Evolutionary conservation across 768 basidiomycete species (phyloP).

Genomic region (Amanita pseudoporphyria): DNA sequence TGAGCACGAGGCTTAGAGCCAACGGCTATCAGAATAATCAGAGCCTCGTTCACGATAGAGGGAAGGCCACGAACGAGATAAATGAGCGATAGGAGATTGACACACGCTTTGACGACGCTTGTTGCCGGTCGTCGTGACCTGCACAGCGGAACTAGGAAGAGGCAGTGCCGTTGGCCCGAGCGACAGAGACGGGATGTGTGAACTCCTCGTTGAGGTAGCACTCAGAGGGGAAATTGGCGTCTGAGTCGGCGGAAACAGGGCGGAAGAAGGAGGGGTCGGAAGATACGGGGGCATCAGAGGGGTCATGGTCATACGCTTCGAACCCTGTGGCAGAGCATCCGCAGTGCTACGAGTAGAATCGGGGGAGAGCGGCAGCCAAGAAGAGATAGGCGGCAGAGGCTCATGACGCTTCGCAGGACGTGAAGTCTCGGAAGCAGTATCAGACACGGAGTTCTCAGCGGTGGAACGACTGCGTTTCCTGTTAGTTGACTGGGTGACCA

Average conservation of each 20-base stretch:
- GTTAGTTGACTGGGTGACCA: conserved; percentile 10
- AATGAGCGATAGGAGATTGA: neutral
- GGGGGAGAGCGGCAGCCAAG: conserved; percentile 45
- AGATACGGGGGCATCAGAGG: conserved; percentile 23
- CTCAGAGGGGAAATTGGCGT: conserved; percentile 17
- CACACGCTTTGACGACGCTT: neutral
- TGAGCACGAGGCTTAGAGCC: neutral
- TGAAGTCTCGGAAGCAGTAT: neutral
- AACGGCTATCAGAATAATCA: neutral
- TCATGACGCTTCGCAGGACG: conserved; percentile 14
- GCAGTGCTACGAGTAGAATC: conserved; percentile 24
- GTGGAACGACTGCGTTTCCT: conserved; percentile 4
- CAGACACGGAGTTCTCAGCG: neutral
- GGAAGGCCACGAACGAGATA: neutral
- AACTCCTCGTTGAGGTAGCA: conserved; percentile 13
- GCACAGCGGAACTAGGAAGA: neutral
- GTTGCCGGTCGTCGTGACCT: neutral
- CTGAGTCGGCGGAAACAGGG: conserved; percentile 26
- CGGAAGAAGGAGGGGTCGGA: conserved; percentile 48
- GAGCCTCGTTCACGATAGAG: neutral
- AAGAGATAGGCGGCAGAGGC: conserved; percentile 58
- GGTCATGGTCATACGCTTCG: conserved; percentile 8
- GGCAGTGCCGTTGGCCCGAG: conserved; percentile 13
- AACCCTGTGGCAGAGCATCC: conserved; percentile 13
- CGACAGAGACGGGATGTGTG: conserved; percentile 16